Evolutionary conservation across 1,139 yeast species (phyloP).

Genomic region (Zygoascus sp.): DNA sequence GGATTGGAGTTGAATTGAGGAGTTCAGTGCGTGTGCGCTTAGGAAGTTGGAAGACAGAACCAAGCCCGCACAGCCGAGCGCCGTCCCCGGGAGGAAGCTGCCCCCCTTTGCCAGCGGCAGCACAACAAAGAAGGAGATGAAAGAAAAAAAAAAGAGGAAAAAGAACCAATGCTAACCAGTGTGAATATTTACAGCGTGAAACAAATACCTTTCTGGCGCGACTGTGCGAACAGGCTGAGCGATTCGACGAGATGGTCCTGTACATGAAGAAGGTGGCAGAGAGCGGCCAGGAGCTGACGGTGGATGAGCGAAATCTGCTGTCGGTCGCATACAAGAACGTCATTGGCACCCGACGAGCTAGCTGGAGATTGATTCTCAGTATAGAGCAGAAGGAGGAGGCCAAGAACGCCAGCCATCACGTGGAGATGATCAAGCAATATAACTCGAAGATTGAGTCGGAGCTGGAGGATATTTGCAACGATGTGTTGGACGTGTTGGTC

Average conservation of each 20-base stretch:
- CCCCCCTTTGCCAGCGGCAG: too few relatives aligned
- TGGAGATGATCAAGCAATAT: slow-evolving; percentile 84
- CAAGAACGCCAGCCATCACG: slow-evolving; percentile 83
- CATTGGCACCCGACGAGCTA: slow-evolving; percentile 98
- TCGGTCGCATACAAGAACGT: slow-evolving; percentile 98
- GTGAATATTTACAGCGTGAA: slow-evolving; percentile 66
- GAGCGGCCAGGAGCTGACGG: slow-evolving; percentile 90
- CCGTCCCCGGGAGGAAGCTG: too few relatives aligned
- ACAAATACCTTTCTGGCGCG: slow-evolving; percentile 96
- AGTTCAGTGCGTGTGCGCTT: too few relatives aligned
- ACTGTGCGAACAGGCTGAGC: slow-evolving; percentile 99
- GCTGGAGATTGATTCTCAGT: slow-evolving; percentile 98
- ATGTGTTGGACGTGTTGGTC: slow-evolving; percentile 81
- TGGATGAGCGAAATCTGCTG: slow-evolving; percentile 95
- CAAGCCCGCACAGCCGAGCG: not conserved
- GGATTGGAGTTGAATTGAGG: too few relatives aligned
- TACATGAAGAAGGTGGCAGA: slow-evolving; percentile 97
- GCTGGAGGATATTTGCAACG: slow-evolving; percentile 92
- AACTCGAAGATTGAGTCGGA: slow-evolving; percentile 94
- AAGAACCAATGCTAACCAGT: not conserved
- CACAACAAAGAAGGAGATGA: too few relatives aligned
- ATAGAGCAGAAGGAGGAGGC: slow-evolving; percentile 99
- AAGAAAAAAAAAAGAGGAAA: too few relatives aligned
- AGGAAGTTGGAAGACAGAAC: too few relatives aligned
- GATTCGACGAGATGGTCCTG: slow-evolving; percentile 99